A percentile compares a stretch with the other conserved stretches of the same genome.
Conservation (phyloP, 2,329 filamentous ascomycete genomes). For the Lecanicillium sp. region DNA sequence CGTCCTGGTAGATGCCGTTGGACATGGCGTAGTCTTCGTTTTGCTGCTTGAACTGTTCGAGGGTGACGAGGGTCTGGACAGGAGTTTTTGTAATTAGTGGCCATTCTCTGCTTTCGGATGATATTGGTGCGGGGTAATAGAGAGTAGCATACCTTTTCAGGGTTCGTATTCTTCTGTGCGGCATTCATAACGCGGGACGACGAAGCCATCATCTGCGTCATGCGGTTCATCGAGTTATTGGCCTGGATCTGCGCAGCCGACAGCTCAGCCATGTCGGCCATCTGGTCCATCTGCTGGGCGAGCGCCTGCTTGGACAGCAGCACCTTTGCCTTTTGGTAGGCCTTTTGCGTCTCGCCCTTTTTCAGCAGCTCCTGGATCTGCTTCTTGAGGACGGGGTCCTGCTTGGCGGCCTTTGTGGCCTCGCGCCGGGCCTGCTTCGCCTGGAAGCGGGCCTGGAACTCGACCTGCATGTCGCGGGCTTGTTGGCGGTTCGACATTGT, state of each 20-base stretch:
- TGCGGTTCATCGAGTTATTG: slow-evolving; percentile 58
- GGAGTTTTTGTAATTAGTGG: slow-evolving; percentile 1
- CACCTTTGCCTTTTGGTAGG: slow-evolving; percentile 56
- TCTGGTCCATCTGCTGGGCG: slow-evolving; percentile 56
- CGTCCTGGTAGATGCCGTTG: slow-evolving; percentile 76
- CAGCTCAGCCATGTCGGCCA: slow-evolving; percentile 57
- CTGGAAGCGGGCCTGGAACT: slow-evolving; percentile 57
- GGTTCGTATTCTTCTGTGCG: slow-evolving; percentile 51
- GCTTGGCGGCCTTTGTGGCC: slow-evolving; percentile 52
- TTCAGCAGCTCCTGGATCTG: slow-evolving; percentile 57
- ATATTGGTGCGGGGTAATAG: background rate
- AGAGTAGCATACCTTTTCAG: slow-evolving; percentile 38
- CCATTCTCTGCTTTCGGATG: background rate
- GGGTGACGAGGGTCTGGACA: slow-evolving; percentile 45
- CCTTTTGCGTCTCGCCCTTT: slow-evolving; percentile 56
- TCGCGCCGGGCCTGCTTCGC: slow-evolving; percentile 55
- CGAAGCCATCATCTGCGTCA: slow-evolving; percentile 57
- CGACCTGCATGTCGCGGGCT: slow-evolving; percentile 53
- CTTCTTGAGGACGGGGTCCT: slow-evolving; percentile 53
- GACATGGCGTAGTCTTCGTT: slow-evolving; percentile 58
- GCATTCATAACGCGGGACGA: slow-evolving; percentile 50
- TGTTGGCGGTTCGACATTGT: slow-evolving; percentile 52
- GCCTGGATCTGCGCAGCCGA: slow-evolving; percentile 55
- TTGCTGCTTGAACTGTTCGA: slow-evolving; percentile 54
- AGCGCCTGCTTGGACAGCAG: slow-evolving; percentile 54